These are phyloP conservation scores for Lodderomyces orthopsilosis DNA, from an alignment of 1,139 yeast genomes.

Conservation along the genomic window DNA sequence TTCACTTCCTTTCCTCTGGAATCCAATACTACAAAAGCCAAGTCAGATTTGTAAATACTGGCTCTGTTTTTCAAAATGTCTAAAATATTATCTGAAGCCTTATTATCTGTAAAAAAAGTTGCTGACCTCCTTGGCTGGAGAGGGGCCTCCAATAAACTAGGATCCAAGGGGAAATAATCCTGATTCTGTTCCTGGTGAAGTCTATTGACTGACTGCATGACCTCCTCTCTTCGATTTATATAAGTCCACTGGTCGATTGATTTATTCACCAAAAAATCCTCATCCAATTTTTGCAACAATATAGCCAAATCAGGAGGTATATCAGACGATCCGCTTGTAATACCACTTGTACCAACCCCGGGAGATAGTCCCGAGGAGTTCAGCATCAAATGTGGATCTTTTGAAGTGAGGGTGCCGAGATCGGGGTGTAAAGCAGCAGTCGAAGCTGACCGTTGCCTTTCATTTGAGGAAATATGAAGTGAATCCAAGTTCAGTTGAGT, in stretches of 20 bases:
- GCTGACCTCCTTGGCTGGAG: slow-evolving; percentile 52
- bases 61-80: slow-evolving; percentile 75
- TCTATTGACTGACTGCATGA: slow-evolving; percentile 37
- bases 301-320: slow-evolving; percentile 50
- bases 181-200: slow-evolving; percentile 35
- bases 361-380: slow-evolving; percentile 10
- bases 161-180: slow-evolving; percentile 25
- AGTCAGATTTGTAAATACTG: slow-evolving; percentile 57
- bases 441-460: slow-evolving; percentile 14
- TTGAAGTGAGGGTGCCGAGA: slow-evolving; percentile 11
- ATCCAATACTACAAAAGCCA: slow-evolving; percentile 73
- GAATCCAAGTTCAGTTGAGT: slow-evolving; percentile 4
- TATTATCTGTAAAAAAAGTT: slow-evolving; percentile 8
- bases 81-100: slow-evolving; percentile 57
- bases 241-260: slow-evolving; percentile 50
- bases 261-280: slow-evolving; percentile 41
- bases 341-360: slow-evolving; percentile 7
- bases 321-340: slow-evolving; percentile 22
- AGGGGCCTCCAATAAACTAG: slow-evolving; percentile 51
- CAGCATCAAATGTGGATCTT: slow-evolving; percentile 10
- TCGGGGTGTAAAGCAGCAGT: slow-evolving; percentile 11
- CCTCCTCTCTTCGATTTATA: slow-evolving; percentile 46
- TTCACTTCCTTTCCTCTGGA: slow-evolving; percentile 76
- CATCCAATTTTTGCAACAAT: slow-evolving; percentile 42
- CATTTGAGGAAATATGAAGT: background rate